Conservation (phyloP, 371 early-diverging fungal genomes). For the Saksenaea vasiformis region DNA sequence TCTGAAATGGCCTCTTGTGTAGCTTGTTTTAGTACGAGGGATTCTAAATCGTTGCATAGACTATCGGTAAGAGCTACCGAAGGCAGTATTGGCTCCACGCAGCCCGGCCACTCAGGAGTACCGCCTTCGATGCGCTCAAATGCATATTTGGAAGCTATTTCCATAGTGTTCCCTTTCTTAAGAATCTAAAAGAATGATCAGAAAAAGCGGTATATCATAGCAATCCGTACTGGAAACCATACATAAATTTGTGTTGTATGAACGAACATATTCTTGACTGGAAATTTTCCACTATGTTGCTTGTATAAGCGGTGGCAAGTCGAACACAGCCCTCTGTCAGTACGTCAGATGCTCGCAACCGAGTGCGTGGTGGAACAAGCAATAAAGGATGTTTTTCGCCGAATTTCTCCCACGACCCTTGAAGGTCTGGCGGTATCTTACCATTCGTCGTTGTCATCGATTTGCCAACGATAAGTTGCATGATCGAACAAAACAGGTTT, state of each 20-base stretch:
- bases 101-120: not conserved
- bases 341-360: not conserved
- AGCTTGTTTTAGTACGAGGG: not conserved
- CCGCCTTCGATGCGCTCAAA: not conserved
- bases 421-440: not conserved
- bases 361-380: not conserved
- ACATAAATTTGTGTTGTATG: constrained; percentile 6
- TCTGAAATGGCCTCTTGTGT: not conserved
- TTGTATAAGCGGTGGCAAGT: constrained; percentile 1
- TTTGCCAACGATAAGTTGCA: constrained; percentile 4
- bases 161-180: not conserved
- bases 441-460: constrained; percentile 7
- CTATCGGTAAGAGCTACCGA: constrained; percentile 3
- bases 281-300: constrained; percentile 8
- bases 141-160: not conserved
- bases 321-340: constrained; percentile 7
- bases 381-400: not conserved
- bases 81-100: not conserved
- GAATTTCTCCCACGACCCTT: not conserved
- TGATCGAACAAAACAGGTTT: constrained; percentile 8
- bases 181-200: not conserved
- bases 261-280: not conserved
- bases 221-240: not conserved
- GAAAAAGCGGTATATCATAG: not conserved
- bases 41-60: constrained; percentile 3